Evolutionary conservation across 1,284 basidiomycete genomes (phyloP).

Genomic region (Rhodofomes roseus): DNA sequence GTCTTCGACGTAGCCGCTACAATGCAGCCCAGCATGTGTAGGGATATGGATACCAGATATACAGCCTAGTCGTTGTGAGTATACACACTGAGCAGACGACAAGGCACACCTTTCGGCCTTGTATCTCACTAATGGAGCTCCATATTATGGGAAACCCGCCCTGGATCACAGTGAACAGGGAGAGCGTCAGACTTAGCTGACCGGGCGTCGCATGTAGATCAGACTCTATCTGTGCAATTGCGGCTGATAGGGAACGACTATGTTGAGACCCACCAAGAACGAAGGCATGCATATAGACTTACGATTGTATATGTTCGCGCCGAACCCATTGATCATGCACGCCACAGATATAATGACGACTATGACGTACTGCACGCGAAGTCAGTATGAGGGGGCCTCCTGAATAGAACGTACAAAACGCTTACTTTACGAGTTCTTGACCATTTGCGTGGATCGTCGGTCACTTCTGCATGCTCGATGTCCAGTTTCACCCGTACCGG

Average conservation of each 20-base stretch:
- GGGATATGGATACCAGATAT: conserved; percentile 57
- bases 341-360: conserved; percentile 58
- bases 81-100: not conserved
- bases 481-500: conserved; percentile 28
- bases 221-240: conserved; percentile 61
- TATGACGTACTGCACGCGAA: conserved; percentile 11
- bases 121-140: conserved; percentile 76
- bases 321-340: conserved; percentile 65
- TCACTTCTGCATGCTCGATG: conserved; percentile 66
- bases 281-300: conserved; percentile 18
- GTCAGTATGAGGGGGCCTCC: too few relatives aligned
- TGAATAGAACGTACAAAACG: not conserved
- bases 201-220: conserved; percentile 63
- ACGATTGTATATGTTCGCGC: conserved; percentile 69
- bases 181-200: conserved; percentile 72
- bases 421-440: conserved; percentile 58
- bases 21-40: conserved; percentile 64
- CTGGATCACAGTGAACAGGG: conserved; percentile 76
- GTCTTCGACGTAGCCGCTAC: conserved; percentile 64
- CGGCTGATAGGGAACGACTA: conserved; percentile 35
- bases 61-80: conserved; percentile 42
- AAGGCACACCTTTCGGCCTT: conserved; percentile 66
- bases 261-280: not conserved
- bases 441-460: conserved; percentile 80
- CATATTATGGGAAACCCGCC: conserved; percentile 67